Evolutionary conservation across 176 grass and related monocot genomes (phyloP), one percentile per base, ranked within the genome.

Genomic region (Oryza meyeriana): DNA sequence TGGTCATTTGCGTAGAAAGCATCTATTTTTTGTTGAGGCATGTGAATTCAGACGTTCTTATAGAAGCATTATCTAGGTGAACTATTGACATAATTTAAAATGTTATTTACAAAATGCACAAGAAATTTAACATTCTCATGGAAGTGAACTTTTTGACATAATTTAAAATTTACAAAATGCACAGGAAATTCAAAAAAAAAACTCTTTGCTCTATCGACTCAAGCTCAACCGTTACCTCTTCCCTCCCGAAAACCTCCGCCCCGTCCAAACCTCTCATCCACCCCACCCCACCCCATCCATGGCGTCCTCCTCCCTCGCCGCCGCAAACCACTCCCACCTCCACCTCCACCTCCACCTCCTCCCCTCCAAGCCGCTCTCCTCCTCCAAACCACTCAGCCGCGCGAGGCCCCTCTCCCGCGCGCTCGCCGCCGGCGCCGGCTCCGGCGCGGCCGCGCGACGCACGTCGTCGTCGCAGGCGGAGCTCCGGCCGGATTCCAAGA

Each of bases 401-500:
- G 1, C 69, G 24, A 61, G 66, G 42, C 14, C 81, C 59, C 81
- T 32, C 61, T 44, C 83, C 65, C 25, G 81, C 47, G 16, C 24
- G 69, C 69, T 79, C 67, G 6, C 5, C 45, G 64, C 83, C 77
- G 67, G 13, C 86, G 82, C 72, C 79, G 67, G 13, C 83, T 78
- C 72, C 79, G 62, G 73, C 64, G 75, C 64, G 7, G 12, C 75
- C 79, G 16, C 64, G 61, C 83, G 62, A 7, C 83, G 81, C 76
- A 70, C 78, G 34, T 55, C 48, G 48, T 55, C 50, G 50, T 77
- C 83, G 6, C 65, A 81, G 22, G 72, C 65, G 12, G 78, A 89
- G 72, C 87, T 89, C 78, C 78, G 78, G 38, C 87, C 72, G 28
- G 87, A 94, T 57, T 86, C 86, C 57, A 94, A 93, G 89, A 98